Evolutionary conservation across 768 basidiomycete species (phyloP).

Genomic region (Tulasnella sp.): DNA sequence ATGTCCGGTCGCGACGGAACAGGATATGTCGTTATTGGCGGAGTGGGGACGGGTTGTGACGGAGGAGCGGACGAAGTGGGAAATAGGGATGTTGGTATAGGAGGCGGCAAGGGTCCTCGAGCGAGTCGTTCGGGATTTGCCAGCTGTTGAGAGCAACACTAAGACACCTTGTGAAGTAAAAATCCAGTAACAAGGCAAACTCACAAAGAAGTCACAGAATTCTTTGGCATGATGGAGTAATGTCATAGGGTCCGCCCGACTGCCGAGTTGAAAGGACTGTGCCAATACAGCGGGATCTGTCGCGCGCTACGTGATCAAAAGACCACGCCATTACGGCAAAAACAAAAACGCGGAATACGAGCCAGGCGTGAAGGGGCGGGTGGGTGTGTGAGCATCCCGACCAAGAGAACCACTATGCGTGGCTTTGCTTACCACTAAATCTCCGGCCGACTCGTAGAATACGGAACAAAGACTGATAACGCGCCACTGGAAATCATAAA

Average conservation of each 20-base stretch:
- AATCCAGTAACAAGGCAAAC: no score
- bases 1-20: no score
- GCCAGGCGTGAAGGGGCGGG: not conserved
- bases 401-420: no score
- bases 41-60: not conserved
- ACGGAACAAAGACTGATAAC: constrained; percentile 15
- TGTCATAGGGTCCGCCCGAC: constrained; percentile 7
- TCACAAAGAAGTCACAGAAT: constrained; percentile 15
- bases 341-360: not conserved
- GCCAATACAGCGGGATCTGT: constrained; percentile 16
- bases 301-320: constrained; percentile 9
- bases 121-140: constrained; percentile 9
- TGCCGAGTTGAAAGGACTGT: constrained; percentile 13
- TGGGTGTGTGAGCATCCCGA: not conserved
- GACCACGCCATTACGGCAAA: not conserved
- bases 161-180: not conserved
- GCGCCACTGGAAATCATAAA: constrained; percentile 19
- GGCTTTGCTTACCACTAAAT: constrained; percentile 17
- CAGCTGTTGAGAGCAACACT: not conserved
- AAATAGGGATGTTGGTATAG: constrained; percentile 7
- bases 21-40: no score
- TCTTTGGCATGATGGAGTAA: constrained; percentile 15
- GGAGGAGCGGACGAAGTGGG: not conserved
- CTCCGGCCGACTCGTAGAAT: constrained; percentile 18
- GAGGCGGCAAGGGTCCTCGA: constrained; percentile 7